phyloP scores from a whole-genome alignment of 2,329 filamentous ascomycete species.

The Colletotrichum sp. region DNA sequence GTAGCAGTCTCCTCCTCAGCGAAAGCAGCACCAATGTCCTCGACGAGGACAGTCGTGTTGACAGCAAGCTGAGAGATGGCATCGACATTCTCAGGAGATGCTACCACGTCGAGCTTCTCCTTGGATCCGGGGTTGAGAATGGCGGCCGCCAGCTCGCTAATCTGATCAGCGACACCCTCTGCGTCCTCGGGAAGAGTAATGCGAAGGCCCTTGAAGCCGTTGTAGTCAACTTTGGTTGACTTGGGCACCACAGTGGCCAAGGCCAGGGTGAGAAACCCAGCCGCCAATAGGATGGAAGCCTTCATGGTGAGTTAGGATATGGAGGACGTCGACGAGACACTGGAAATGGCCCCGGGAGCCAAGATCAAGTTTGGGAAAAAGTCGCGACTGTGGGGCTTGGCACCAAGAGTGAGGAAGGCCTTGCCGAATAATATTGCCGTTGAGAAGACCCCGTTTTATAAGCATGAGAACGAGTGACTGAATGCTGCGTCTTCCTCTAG shows the following conservation, averaged over 20 bases:
- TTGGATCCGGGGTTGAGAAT: background rate
- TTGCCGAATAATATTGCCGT: background rate
- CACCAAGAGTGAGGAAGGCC: background rate
- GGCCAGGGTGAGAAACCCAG: background rate
- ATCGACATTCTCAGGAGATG: slow-evolving; percentile 31
- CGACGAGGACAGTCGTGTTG: slow-evolving; percentile 32
- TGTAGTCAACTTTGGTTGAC: slow-evolving; percentile 12
- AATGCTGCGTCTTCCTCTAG: background rate
- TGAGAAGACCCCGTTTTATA: background rate
- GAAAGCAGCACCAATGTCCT: slow-evolving; percentile 34
- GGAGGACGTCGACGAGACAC: too few relatives aligned
- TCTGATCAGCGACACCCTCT: background rate
- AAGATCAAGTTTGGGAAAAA: background rate
- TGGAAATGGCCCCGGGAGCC: background rate
- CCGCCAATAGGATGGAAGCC: background rate
- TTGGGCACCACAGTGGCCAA: background rate
- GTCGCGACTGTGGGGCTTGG: background rate
- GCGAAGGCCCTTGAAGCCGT: slow-evolving; percentile 20
- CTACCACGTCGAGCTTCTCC: slow-evolving; percentile 32
- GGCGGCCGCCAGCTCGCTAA: slow-evolving; percentile 4
- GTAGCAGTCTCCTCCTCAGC: slow-evolving; percentile 26
- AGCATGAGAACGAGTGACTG: too few relatives aligned
- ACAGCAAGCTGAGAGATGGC: slow-evolving; percentile 33
- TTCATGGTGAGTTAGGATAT: background rate
- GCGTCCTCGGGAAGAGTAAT: background rate